phyloP scores from a whole-genome alignment of 371 early-diverging fungal species.

The Quaeritorhiza haematococci region DNA sequence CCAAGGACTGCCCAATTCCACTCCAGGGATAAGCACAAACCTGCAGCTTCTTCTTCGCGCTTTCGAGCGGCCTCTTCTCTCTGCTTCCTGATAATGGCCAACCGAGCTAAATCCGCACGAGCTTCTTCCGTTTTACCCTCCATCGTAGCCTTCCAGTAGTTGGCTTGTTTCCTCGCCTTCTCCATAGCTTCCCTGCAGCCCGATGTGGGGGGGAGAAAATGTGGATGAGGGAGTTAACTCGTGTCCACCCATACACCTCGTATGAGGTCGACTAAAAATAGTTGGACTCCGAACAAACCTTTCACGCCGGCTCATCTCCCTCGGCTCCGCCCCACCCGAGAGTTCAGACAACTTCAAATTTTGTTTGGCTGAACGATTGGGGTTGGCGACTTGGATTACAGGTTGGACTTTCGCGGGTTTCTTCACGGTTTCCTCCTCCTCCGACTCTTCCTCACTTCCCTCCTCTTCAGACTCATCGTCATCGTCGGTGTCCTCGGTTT shows the following conservation, averaged over 20 bases:
- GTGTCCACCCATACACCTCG: too few species aligned
- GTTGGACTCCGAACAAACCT: too few species aligned
- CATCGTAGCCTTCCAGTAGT: conserved; percentile 56
- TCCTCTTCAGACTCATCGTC: conserved; percentile 22
- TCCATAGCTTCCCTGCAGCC: conserved; percentile 38
- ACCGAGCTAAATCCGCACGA: conserved; percentile 57
- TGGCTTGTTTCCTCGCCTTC: conserved; percentile 51
- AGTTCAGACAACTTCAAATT: conserved; percentile 44
- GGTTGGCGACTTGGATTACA: conserved; percentile 35
- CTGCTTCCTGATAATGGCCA: conserved; percentile 62
- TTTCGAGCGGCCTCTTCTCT: conserved; percentile 61
- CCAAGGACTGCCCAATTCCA: too few species aligned
- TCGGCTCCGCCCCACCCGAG: conserved; percentile 9
- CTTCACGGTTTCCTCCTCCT: too few species aligned
- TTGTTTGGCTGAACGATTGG: conserved; percentile 37
- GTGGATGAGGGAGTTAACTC: too few species aligned
- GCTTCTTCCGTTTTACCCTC: conserved; percentile 71
- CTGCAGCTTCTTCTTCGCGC: conserved; percentile 39
- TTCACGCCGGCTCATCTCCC: conserved; percentile 44
- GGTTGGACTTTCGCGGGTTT: conserved; percentile 9
- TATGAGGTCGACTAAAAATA: too few species aligned
- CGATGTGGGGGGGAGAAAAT: background rate
- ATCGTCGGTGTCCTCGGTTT: conserved; percentile 15
- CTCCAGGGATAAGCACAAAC: conserved; percentile 10
- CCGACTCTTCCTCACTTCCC: conserved; percentile 14